Conservation (phyloP, 768 basidiomycete species). For the Naematelia encephala region DNA sequence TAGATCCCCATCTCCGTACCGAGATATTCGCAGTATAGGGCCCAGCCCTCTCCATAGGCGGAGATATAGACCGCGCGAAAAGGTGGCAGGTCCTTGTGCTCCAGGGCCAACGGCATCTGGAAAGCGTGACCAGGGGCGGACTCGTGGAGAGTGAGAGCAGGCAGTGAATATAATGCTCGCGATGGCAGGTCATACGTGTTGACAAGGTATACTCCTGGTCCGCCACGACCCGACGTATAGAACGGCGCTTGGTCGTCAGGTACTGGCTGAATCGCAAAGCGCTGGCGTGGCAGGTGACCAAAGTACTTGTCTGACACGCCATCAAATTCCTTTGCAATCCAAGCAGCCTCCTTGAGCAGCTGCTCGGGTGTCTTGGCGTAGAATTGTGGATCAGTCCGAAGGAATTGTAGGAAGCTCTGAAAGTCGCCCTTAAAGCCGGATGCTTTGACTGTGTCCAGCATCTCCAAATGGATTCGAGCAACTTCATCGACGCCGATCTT, state of each 20-base stretch:
- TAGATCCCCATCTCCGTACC: slow-evolving; percentile 16
- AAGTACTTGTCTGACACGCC: slow-evolving; percentile 17
- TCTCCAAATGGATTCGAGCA: slow-evolving; percentile 3
- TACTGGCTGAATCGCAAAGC: slow-evolving; percentile 16
- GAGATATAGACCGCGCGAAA: slow-evolving; percentile 14
- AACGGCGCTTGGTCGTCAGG: slow-evolving; percentile 13
- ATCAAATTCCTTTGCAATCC: slow-evolving; percentile 19
- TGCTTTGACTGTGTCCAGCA: slow-evolving; percentile 9
- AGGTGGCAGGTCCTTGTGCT: slow-evolving; percentile 4
- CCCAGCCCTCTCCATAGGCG: slow-evolving; percentile 15
- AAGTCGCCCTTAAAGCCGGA: slow-evolving; percentile 14
- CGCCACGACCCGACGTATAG: slow-evolving; percentile 18
- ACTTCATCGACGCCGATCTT: slow-evolving; percentile 19
- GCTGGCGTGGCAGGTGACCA: slow-evolving; percentile 13
- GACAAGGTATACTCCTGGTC: slow-evolving; percentile 19
- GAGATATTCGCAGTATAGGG: slow-evolving; percentile 14
- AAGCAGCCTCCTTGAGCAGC: slow-evolving; percentile 17
- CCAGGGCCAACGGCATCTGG: slow-evolving; percentile 9
- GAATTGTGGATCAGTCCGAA: slow-evolving; percentile 18
- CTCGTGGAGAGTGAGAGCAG: slow-evolving; percentile 16
- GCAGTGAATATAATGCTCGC: slow-evolving; percentile 12
- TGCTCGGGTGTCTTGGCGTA: slow-evolving; percentile 21
- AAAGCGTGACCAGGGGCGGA: slow-evolving; percentile 15
- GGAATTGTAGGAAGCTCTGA: slow-evolving; percentile 13
- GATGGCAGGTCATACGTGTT: slow-evolving; percentile 19